These are phyloP conservation scores for Colletotrichum echinochloae DNA, from an alignment of 2,329 filamentous ascomycete genomes.

Conservation along the genomic window DNA sequence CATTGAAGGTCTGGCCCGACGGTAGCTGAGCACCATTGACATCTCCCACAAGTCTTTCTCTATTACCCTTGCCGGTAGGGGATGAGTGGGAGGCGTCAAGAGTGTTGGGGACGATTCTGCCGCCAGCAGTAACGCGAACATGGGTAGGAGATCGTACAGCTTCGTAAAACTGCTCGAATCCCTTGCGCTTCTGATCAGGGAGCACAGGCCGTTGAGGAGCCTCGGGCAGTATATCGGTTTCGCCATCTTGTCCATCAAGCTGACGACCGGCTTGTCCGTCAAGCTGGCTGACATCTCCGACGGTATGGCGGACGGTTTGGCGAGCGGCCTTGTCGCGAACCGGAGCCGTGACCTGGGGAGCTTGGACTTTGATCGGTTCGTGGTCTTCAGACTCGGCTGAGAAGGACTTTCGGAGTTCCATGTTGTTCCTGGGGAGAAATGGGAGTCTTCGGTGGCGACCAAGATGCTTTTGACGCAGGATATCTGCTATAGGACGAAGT, in stretches of 20 bases:
- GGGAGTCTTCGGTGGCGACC: slow-evolving; percentile 20
- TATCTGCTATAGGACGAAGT: slow-evolving; percentile 28
- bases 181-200: slow-evolving; percentile 68
- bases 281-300: slow-evolving; percentile 20
- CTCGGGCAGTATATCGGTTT: slow-evolving; percentile 41
- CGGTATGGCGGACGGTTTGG: neutral
- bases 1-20: slow-evolving; percentile 44
- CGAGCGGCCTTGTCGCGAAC: slow-evolving; percentile 1
- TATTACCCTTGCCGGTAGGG: slow-evolving; percentile 63
- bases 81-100: slow-evolving; percentile 61
- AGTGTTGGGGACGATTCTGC: slow-evolving; percentile 75
- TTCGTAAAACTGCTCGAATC: slow-evolving; percentile 76
- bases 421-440: slow-evolving; percentile 21
- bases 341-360: neutral
- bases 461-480: slow-evolving; percentile 27
- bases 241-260: slow-evolving; percentile 56
- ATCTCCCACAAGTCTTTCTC: slow-evolving; percentile 52
- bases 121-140: slow-evolving; percentile 75
- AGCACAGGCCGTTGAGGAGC: slow-evolving; percentile 40
- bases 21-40: slow-evolving; percentile 43
- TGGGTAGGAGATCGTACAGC: slow-evolving; percentile 76
- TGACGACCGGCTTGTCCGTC: slow-evolving; percentile 44
- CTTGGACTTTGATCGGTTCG: neutral
- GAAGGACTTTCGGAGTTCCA: slow-evolving; percentile 30
- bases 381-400: slow-evolving; percentile 22